phyloP scores from a whole-genome alignment of 1,139 yeast species.

The Taphrina communis region DNA sequence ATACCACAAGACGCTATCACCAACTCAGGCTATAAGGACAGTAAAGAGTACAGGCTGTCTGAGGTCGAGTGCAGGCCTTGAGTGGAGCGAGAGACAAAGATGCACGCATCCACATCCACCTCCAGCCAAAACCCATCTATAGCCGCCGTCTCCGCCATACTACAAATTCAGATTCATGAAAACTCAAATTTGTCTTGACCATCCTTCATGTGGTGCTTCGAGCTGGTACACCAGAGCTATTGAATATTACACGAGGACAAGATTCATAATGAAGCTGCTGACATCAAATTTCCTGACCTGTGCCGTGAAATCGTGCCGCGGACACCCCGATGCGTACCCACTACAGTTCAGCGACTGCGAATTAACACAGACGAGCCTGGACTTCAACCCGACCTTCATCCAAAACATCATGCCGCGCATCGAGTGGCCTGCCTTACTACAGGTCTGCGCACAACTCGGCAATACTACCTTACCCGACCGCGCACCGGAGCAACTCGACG shows the following conservation, averaged over 20 bases:
- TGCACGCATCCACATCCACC: background rate
- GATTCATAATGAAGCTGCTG: slow-evolving; percentile 24
- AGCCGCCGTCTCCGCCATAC: background rate
- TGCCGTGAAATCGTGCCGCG: slow-evolving; percentile 81
- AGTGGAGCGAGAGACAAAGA: background rate
- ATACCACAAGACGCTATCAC: too few species aligned
- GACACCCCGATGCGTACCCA: slow-evolving; percentile 80
- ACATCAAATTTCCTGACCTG: slow-evolving; percentile 94
- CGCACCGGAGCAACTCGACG: slow-evolving; percentile 66
- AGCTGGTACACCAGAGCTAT: background rate
- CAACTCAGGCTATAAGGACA: too few species aligned
- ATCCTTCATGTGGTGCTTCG: background rate
- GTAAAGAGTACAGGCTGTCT: too few species aligned
- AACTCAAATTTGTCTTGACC: background rate
- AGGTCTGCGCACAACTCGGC: slow-evolving; percentile 79
- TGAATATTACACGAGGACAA: background rate
- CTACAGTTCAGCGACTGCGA: slow-evolving; percentile 73
- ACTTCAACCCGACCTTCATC: slow-evolving; percentile 81
- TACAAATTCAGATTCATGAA: background rate
- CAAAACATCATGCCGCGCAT: slow-evolving; percentile 77
- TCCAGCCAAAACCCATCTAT: slow-evolving; percentile 6
- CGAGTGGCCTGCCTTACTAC: slow-evolving; percentile 83
- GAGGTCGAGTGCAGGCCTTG: too few species aligned
- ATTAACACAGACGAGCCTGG: slow-evolving; percentile 76
- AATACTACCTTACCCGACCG: slow-evolving; percentile 66